These are phyloP conservation scores for Aphanomyces stellatus DNA, from an alignment of 352 stramenopile genomes.

Conservation along the genomic window DNA sequence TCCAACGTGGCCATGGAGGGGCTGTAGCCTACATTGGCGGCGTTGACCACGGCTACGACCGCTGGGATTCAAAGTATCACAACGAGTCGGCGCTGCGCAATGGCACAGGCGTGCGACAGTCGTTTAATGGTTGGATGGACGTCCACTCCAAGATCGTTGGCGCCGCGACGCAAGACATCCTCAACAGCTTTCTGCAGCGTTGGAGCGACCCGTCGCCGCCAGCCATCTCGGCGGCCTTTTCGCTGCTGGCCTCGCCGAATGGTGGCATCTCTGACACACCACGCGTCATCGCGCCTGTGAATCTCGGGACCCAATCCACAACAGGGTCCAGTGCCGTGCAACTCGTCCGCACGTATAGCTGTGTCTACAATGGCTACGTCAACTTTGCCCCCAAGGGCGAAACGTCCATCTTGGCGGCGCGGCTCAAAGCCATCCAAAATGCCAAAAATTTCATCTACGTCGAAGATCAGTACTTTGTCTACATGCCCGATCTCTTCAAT, in stretches of 20 bases:
- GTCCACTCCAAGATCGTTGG: conserved; percentile 39
- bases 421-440: conserved; percentile 46
- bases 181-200: conserved; percentile 47
- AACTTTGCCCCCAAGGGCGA: conserved; percentile 44
- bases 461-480: conserved; percentile 66
- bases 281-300: no score
- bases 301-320: conserved; percentile 16
- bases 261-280: no score
- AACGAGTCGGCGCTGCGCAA: conserved; percentile 35
- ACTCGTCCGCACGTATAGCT: conserved; percentile 45
- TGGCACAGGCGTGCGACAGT: conserved; percentile 28
- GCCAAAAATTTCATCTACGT: conserved; percentile 59
- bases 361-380: conserved; percentile 35
- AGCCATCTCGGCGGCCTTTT: background rate
- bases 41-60: conserved; percentile 42
- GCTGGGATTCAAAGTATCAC: conserved; percentile 47
- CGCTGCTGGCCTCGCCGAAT: background rate
- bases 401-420: conserved; percentile 38
- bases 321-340: conserved; percentile 27
- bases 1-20: conserved; percentile 3
- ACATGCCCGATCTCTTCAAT: conserved; percentile 46
- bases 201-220: conserved; percentile 39
- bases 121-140: conserved; percentile 49
- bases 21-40: conserved; percentile 40
- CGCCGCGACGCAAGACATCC: conserved; percentile 40